phyloP scores from a whole-genome alignment of 257 asterid species.

The Sherardia arvensis region DNA sequence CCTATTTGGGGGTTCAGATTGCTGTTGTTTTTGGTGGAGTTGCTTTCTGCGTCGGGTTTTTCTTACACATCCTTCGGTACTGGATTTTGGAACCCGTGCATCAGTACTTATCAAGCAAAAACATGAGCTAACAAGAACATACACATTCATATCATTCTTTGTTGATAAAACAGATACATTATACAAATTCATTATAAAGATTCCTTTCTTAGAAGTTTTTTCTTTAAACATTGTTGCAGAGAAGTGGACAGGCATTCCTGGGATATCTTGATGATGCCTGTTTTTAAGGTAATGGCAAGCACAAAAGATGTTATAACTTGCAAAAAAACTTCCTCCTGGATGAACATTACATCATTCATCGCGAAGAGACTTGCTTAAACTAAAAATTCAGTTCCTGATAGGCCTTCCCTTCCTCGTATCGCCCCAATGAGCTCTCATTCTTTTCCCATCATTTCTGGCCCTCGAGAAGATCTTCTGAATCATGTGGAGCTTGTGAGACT shows the following conservation, averaged over 20 bases:
- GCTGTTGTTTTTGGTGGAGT: constrained; percentile 27
- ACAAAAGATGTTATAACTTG: neutral
- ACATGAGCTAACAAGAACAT: neutral
- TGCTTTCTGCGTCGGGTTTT: constrained; percentile 23
- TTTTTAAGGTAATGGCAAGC: neutral
- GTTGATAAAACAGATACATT: neutral
- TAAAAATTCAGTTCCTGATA: constrained; percentile 29
- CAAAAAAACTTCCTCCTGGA: constrained; percentile 30
- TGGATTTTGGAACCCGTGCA: constrained; percentile 32
- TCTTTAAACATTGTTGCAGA: constrained; percentile 4
- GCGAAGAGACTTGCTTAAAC: constrained; percentile 24
- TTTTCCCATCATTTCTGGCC: constrained; percentile 35
- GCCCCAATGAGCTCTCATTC: constrained; percentile 26
- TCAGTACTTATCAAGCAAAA: constrained; percentile 7
- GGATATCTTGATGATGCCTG: neutral
- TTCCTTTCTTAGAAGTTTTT: too few relatives aligned
- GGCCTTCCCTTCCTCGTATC: constrained; percentile 31
- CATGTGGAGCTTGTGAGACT: constrained; percentile 45
- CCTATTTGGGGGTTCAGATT: constrained; percentile 38
- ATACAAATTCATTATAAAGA: neutral
- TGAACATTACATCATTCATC: constrained; percentile 36
- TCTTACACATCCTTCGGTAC: constrained; percentile 18
- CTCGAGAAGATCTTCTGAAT: constrained; percentile 44
- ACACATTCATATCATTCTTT: neutral
- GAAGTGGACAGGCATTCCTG: constrained; percentile 2